Percentiles rank a stretch among this genome's conserved stretches.
Conservation (phyloP, 164 flowering plant genomes). For the Macadamia tetraphylla region DNA sequence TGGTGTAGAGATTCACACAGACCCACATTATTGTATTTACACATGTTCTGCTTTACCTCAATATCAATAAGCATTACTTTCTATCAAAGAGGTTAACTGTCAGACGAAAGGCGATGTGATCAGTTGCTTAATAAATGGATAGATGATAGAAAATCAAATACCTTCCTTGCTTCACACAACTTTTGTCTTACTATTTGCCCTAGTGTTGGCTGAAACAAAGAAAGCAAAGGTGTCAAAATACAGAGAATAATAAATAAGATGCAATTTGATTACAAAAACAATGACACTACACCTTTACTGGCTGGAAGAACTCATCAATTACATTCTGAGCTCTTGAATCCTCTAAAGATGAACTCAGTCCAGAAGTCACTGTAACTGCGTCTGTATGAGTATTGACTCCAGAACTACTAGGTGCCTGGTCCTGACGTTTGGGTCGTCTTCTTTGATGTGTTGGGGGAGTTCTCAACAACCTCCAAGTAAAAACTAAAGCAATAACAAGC, state of each 20-base stretch:
- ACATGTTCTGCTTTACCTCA: not conserved
- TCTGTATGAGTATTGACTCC: slow-evolving; percentile 31
- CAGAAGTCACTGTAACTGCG: slow-evolving; percentile 26
- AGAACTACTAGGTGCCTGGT: slow-evolving; percentile 39
- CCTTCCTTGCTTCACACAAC: slow-evolving; percentile 90
- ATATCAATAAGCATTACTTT: not conserved
- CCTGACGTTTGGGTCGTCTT: slow-evolving; percentile 59
- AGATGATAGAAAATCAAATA: slow-evolving; percentile 13
- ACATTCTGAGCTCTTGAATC: slow-evolving; percentile 58
- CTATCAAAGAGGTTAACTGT: not conserved
- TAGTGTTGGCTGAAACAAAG: slow-evolving; percentile 65
- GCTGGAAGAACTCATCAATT: slow-evolving; percentile 72
- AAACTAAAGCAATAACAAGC: slow-evolving; percentile 64
- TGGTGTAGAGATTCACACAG: too few relatives aligned
- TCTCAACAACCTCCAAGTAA: slow-evolving; percentile 78
- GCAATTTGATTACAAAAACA: not conserved
- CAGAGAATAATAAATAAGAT: slow-evolving; percentile 7
- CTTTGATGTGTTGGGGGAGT: slow-evolving; percentile 50
- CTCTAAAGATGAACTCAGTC: slow-evolving; percentile 38
- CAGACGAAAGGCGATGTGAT: not conserved
- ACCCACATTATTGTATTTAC: too few relatives aligned
- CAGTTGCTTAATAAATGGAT: not conserved
- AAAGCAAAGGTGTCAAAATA: slow-evolving; percentile 7
- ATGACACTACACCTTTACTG: slow-evolving; percentile 50
- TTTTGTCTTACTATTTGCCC: slow-evolving; percentile 80